Base-by-base conservation (phyloP, 2,329 filamentous ascomycete genomes). In the Lomentospora prolificans region DNA sequence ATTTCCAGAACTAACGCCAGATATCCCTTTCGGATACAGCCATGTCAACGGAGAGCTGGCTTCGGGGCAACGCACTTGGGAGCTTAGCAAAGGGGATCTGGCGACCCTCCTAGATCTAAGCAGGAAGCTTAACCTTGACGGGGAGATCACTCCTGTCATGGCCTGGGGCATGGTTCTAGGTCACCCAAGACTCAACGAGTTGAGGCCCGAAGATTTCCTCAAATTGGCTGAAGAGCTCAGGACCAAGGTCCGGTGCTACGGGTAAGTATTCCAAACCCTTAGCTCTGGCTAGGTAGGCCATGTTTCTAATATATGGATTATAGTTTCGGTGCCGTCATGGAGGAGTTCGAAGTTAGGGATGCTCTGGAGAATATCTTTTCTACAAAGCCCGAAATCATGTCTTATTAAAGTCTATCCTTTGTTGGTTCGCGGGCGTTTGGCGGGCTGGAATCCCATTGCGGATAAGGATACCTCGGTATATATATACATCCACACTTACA, bases 131-230 rank as follows among this genome's bases (percentile, higher is more conserved):
- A 85, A 94, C 62, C 81, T 94, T 2, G 89, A 94, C 59, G 90
- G 90, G 54, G 89, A 95, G 71, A 89, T 97, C 64, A 97, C 92
- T 17, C 94, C 94, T 0, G 88, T 96, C 61, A 95, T 95, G 89
- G 91, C 91, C 0, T 92, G 94, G 83, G 87, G 89, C 52, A 87
- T 89, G 71, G 79, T 97, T 52, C 74, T 90, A 59, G 79, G 77
- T 50, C 85, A 94, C 69, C 81, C 86, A 36, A 77, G 86, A 59
- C 83, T 91, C 60, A 66, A 67, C 4, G 82, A 86, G 61, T 71
- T 96, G 61, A 81, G 75, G 14, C 69, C 72, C 53, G 78, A 81
- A 39, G 90, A 96, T 64, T 82, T 96, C 62, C 76, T 79, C 62
- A 78, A 75, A 59, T 76, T 96, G 61, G 84, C 87, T 53, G 83